Evolutionary conservation across 768 basidiomycete species (phyloP), one percentile per base, ranked within the genome.

Genomic region (Lanmaoa rubissima): DNA sequence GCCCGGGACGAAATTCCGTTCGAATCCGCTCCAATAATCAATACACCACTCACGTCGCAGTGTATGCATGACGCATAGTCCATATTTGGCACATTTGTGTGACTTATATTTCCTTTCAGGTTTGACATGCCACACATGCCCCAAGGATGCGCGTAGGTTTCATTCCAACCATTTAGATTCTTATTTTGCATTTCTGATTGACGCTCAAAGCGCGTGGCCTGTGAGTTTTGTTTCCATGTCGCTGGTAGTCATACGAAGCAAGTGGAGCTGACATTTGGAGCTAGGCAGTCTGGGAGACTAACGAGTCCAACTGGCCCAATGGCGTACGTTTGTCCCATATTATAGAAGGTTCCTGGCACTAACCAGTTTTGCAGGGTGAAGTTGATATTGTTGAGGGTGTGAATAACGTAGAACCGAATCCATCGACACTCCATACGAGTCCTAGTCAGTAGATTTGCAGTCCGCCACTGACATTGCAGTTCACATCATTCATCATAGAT

Each of bases 351-450:
- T n/a, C 4, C 28, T 26, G 3, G 10, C 0, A 39, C 55, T 52
- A 35, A 70, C 39, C 3, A 45, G 7, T 38, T 56, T 48, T 48
- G 6, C 34, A 71, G 69, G 69, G 71, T 19, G 69, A 71, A 38
- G 46, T 73, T 6, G 69, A 73, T 44, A 71, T 73, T 9, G 60
- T 71, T 8, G 70, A 71, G 48, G 70, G 74, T 42, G 83, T 86
- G 14, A 86, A 87, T 61, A 73, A 84, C 61, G 72, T 78, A 52
- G 69, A 70, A 14, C 77, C 81, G 3, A 82, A 85, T 62, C 73
- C 76, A 55, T 74, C 76, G 2, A 80, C 84, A 0, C 72, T 88
- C 39, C 87, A 88, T 66, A 86, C 85, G 5, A 73, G 72, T 53
- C 60, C 80, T 12, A 73, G 82, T 79, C 55, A 46, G 74, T 50